Evolutionary conservation across 179 eudicot species (phyloP).

Genomic region (Patellifolia procumbens): DNA sequence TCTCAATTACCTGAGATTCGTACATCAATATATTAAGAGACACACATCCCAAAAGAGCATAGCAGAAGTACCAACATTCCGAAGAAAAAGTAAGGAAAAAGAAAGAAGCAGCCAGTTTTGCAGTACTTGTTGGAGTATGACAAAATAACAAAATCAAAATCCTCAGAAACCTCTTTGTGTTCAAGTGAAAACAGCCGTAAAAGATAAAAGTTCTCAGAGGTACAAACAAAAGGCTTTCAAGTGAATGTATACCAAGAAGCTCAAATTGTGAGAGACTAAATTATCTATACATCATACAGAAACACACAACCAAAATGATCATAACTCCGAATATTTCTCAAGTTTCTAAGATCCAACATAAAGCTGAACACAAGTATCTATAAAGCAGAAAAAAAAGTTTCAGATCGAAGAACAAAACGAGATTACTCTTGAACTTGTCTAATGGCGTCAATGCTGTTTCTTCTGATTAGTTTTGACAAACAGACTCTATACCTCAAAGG

Average conservation of each 20-base stretch:
- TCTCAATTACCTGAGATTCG: constrained; percentile 71
- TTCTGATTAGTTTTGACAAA: neutral
- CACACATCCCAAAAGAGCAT: neutral
- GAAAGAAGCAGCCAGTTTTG: neutral
- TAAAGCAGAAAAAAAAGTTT: neutral
- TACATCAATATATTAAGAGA: constrained; percentile 10
- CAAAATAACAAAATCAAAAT: neutral
- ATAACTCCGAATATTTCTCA: neutral
- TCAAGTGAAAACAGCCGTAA: too few relatives aligned
- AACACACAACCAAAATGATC: neutral
- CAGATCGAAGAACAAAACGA: neutral
- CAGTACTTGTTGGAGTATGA: neutral
- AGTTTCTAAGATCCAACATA: neutral
- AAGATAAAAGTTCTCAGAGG: neutral
- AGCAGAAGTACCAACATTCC: neutral
- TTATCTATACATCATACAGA: neutral
- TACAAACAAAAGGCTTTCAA: neutral
- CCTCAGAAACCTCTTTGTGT: neutral
- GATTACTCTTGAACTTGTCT: neutral
- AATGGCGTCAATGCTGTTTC: neutral
- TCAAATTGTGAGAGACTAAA: neutral
- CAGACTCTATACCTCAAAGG: neutral
- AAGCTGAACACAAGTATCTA: neutral
- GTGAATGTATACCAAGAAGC: neutral
- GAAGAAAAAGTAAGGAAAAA: neutral